Percentiles rank a stretch among this genome's conserved stretches.
phyloP scores from a whole-genome alignment of 2,329 filamentous ascomycete genomes.

The Fusarium pseudonygamai region DNA sequence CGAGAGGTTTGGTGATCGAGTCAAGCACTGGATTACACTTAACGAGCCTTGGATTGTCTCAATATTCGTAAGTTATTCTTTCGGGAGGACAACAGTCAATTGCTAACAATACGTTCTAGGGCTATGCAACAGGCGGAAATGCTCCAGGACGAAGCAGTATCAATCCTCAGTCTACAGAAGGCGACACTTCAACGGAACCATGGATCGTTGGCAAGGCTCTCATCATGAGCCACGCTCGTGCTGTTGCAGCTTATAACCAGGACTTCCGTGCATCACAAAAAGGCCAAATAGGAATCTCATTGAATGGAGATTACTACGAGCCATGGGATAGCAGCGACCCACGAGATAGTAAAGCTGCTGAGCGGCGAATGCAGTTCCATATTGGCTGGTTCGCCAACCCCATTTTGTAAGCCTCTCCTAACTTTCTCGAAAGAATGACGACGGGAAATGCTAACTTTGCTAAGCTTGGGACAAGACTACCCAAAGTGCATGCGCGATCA shows the following conservation, averaged over 20 bases:
- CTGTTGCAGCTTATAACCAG: slow-evolving; percentile 45
- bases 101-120: slow-evolving; percentile 11
- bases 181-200: slow-evolving; percentile 49
- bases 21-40: slow-evolving; percentile 52
- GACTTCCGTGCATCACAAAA: slow-evolving; percentile 45
- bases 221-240: slow-evolving; percentile 50
- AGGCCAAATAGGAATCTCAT: slow-evolving; percentile 48
- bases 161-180: slow-evolving; percentile 40
- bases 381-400: slow-evolving; percentile 54
- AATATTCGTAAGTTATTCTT: slow-evolving; percentile 39
- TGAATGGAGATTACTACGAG: slow-evolving; percentile 53
- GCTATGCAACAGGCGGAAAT: slow-evolving; percentile 48
- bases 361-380: slow-evolving; percentile 50
- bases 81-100: accelerated
- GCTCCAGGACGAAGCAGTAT: slow-evolving; percentile 47
- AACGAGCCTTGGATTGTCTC: slow-evolving; percentile 54
- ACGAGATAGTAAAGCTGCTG: slow-evolving; percentile 44
- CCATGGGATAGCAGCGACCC: slow-evolving; percentile 46
- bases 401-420: slow-evolving; percentile 49
- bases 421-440: too few relatives aligned
- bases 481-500: slow-evolving; percentile 50
- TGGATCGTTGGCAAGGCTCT: slow-evolving; percentile 50
- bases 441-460: too few relatives aligned
- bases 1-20: slow-evolving; percentile 53
- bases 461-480: slow-evolving; percentile 45